Percentiles rank a stretch among this genome's conserved stretches.
These are phyloP conservation scores for Coniochaeta prunicola DNA, from an alignment of 2,329 filamentous ascomycete genomes.

Conservation along the genomic window DNA sequence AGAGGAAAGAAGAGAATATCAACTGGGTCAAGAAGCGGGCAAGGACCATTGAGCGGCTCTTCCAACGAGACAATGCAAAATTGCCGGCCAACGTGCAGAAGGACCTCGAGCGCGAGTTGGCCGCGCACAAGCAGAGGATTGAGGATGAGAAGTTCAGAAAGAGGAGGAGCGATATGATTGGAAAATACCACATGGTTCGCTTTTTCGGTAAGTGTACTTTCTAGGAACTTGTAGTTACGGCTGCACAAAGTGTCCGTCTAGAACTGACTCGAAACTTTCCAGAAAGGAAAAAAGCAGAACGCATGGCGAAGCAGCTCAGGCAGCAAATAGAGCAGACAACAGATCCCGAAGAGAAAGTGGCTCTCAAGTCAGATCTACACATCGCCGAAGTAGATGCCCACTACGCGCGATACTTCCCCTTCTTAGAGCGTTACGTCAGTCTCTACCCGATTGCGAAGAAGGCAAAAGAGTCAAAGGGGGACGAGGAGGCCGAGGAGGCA, in stretches of 20 bases:
- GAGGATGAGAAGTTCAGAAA: conserved; percentile 51
- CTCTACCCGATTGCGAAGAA: conserved; percentile 39
- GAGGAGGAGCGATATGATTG: conserved; percentile 62
- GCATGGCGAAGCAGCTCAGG: conserved; percentile 57
- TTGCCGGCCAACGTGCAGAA: conserved; percentile 61
- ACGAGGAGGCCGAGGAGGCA: conserved; percentile 26
- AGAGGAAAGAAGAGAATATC: conserved; percentile 39
- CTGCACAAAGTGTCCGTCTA: background rate
- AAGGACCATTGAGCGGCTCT: conserved; percentile 59
- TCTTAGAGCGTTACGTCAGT: conserved; percentile 63
- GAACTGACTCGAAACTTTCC: background rate
- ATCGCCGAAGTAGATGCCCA: conserved; percentile 66
- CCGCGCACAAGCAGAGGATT: conserved; percentile 58
- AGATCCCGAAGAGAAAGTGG: conserved; percentile 42
- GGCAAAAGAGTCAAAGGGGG: conserved; percentile 9
- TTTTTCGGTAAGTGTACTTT: conserved; percentile 61
- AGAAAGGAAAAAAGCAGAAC: conserved; percentile 68
- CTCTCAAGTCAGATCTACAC: conserved; percentile 53
- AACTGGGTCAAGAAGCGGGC: conserved; percentile 65
- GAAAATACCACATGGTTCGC: conserved; percentile 74
- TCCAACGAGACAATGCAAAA: conserved; percentile 48
- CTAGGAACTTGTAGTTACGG: conserved; percentile 5
- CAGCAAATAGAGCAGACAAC: conserved; percentile 47
- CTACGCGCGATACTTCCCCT: conserved; percentile 67
- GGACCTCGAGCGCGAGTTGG: conserved; percentile 66